A percentile compares a stretch with the other conserved stretches of the same genome.
Conservation (phyloP, 1,284 basidiomycete genomes). For the Ustilago nuda region DNA sequence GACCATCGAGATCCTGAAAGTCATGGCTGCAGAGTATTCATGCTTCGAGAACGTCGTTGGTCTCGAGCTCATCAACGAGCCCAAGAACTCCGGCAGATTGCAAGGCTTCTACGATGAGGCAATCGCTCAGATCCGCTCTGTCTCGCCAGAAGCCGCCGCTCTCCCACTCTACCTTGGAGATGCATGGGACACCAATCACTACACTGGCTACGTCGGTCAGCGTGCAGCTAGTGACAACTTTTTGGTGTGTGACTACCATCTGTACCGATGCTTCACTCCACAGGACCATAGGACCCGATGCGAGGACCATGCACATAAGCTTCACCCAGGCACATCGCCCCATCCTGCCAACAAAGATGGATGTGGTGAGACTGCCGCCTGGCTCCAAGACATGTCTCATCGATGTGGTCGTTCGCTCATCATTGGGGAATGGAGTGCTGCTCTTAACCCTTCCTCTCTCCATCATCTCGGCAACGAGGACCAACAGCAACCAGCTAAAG, state of each 20-base stretch:
- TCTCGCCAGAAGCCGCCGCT: conserved; percentile 30
- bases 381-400: conserved; percentile 59
- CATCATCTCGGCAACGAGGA: conserved; percentile 64
- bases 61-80: conserved; percentile 86
- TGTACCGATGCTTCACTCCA: conserved; percentile 83
- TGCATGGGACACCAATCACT: conserved; percentile 80
- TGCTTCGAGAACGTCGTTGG: conserved; percentile 79
- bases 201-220: conserved; percentile 74
- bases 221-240: conserved; percentile 68
- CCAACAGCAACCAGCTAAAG: conserved; percentile 72
- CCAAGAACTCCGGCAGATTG: conserved; percentile 72
- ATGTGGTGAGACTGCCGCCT: conserved; percentile 45
- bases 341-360: conserved; percentile 29
- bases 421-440: conserved; percentile 83
- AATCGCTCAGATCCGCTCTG: conserved; percentile 74
- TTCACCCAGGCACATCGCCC: conserved; percentile 47
- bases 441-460: conserved; percentile 78
- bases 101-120: conserved; percentile 71
- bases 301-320: conserved; percentile 72
- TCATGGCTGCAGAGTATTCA: conserved; percentile 69
- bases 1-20: conserved; percentile 75
- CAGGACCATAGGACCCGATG: conserved; percentile 76
- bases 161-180: conserved; percentile 77
- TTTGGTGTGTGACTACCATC: conserved; percentile 82
- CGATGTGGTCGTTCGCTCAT: conserved; percentile 75